phyloP scores from a whole-genome alignment of 164 flowering plant species.

The Echeveria elegans region DNA sequence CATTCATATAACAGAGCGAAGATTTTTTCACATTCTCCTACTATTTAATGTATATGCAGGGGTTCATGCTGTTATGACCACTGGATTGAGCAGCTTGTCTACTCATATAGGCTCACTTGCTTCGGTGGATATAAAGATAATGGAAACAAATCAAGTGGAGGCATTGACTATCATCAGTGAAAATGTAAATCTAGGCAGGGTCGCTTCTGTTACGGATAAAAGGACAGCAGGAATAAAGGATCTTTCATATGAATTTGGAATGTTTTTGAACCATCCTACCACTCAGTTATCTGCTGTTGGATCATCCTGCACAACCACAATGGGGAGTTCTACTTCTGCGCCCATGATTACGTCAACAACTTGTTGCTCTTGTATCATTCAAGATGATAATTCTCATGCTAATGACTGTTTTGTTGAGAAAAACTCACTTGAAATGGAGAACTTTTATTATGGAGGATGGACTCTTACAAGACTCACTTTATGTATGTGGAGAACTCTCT shows the following conservation, averaged over 20 bases:
- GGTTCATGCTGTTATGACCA: neutral
- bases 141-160: conserved; percentile 33
- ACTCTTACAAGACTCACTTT: too few species aligned
- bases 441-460: too few species aligned
- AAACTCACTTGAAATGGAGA: too few species aligned
- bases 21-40: neutral
- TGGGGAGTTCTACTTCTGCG: conserved; percentile 62
- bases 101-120: conserved; percentile 74
- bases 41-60: neutral
- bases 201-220: conserved; percentile 33
- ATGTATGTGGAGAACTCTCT: too few species aligned
- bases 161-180: conserved; percentile 23
- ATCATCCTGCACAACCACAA: conserved; percentile 62
- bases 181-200: conserved; percentile 34
- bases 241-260: conserved; percentile 34
- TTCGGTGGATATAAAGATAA: conserved; percentile 72
- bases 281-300: conserved; percentile 57
- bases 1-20: neutral
- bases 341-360: conserved; percentile 62
- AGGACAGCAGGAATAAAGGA: conserved; percentile 31
- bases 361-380: conserved; percentile 30
- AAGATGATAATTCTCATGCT: conserved; percentile 27
- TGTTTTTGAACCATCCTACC: conserved; percentile 47
- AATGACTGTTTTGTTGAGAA: conserved; percentile 29
- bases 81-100: conserved; percentile 44